Percentiles rank a stretch among this genome's conserved stretches.
Conservation (phyloP, 177 flowering plant species). For the Vitis hybrid region DNA sequence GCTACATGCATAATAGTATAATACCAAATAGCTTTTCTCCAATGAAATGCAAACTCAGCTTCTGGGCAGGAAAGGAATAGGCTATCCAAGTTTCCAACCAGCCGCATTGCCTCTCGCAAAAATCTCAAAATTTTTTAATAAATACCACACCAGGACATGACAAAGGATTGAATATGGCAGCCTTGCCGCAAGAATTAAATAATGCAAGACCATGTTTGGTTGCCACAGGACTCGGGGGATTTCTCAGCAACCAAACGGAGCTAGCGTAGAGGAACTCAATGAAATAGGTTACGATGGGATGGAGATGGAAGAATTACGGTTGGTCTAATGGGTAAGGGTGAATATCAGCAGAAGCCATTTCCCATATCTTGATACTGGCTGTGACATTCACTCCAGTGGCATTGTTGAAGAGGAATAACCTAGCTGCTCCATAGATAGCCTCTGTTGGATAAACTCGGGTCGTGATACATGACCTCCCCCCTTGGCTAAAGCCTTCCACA, state of each 20-base stretch:
- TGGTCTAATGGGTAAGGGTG: conserved; percentile 40
- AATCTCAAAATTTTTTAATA: too few species aligned
- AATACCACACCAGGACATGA: background rate
- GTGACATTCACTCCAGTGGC: conserved; percentile 47
- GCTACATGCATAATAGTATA: too few species aligned
- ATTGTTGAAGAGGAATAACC: conserved; percentile 54
- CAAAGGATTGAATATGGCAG: background rate
- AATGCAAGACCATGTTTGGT: background rate
- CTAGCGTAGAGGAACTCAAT: background rate
- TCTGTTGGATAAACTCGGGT: conserved; percentile 58
- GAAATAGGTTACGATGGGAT: background rate
- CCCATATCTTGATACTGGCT: conserved; percentile 47
- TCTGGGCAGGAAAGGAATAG: too few species aligned
- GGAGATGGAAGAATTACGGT: background rate
- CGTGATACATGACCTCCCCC: conserved; percentile 53
- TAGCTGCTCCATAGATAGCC: conserved; percentile 50
- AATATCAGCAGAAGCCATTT: conserved; percentile 46
- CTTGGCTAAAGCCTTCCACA: conserved; percentile 61
- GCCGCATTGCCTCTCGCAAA: too few species aligned
- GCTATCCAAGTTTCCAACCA: too few species aligned
- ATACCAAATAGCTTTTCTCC: too few species aligned
- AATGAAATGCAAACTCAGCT: too few species aligned
- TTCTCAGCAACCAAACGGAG: conserved; percentile 3
- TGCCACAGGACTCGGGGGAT: background rate
- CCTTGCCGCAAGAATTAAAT: background rate